phyloP scores from a whole-genome alignment of 192 early-diverging fungal genomes.

The Coemansia sp. region DNA sequence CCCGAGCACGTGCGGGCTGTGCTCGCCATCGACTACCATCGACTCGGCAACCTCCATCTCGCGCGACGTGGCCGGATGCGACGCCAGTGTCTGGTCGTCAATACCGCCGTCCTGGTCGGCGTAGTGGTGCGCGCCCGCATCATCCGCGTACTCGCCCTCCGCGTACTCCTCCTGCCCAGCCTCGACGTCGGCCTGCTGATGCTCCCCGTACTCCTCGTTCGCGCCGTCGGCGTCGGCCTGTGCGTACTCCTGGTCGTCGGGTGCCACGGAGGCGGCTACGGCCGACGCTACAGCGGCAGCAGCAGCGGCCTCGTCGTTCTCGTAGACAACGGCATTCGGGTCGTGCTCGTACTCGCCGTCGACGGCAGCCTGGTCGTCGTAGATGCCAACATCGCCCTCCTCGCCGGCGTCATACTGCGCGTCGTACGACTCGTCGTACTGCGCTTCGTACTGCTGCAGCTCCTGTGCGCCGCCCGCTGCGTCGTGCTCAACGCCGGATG shows the following conservation, averaged over 20 bases:
- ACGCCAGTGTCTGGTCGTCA: conserved; percentile 52
- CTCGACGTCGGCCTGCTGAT: conserved; percentile 5
- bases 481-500: not conserved
- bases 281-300: conserved; percentile 30
- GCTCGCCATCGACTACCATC: conserved; percentile 43
- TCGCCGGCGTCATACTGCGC: conserved; percentile 37
- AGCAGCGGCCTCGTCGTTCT: conserved; percentile 26
- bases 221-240: conserved; percentile 13
- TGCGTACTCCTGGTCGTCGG: conserved; percentile 31
- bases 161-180: conserved; percentile 38
- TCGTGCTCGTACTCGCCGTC: conserved; percentile 46
- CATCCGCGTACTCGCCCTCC: conserved; percentile 17
- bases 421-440: conserved; percentile 30
- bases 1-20: conserved; percentile 21
- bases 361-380: conserved; percentile 28
- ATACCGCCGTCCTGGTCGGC: conserved; percentile 21
- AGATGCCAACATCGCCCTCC: conserved; percentile 27
- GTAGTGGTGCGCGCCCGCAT: conserved; percentile 5
- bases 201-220: conserved; percentile 24
- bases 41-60: conserved; percentile 45
- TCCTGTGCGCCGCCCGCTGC: conserved; percentile 12
- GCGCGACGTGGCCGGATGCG: conserved; percentile 48
- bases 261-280: conserved; percentile 14
- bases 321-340: conserved; percentile 12
- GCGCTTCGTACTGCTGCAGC: conserved; percentile 37